phyloP scores from a whole-genome alignment of 176 grass and related monocot genomes.

The Ensete ventricosum region DNA sequence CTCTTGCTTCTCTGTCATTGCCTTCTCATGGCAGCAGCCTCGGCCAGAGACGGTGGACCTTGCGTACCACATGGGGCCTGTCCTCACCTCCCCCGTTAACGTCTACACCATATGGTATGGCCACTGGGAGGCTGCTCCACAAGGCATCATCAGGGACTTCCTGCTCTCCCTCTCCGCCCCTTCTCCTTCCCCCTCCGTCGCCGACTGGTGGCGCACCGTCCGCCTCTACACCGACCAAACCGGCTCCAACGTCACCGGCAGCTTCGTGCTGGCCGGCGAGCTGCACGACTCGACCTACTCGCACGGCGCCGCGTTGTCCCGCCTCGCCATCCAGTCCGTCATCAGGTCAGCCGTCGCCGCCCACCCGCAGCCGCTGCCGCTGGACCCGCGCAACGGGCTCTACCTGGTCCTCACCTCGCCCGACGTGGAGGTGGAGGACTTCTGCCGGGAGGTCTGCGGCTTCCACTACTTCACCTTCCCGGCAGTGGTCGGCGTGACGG shows the following conservation, averaged over 20 bases:
- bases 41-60: conserved; percentile 45
- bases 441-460: conserved; percentile 74
- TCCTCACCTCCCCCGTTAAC: conserved; percentile 53
- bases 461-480: conserved; percentile 92
- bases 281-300: conserved; percentile 44
- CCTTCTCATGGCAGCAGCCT: conserved; percentile 32
- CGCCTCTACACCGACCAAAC: conserved; percentile 69
- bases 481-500: conserved; percentile 55
- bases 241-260: conserved; percentile 44
- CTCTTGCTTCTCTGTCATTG: neutral
- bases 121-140: conserved; percentile 41
- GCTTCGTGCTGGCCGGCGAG: conserved; percentile 48
- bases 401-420: conserved; percentile 87
- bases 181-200: conserved; percentile 25
- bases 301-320: conserved; percentile 49
- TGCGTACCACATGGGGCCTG: conserved; percentile 82
- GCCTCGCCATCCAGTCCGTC: conserved; percentile 60
- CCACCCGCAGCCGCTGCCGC: conserved; percentile 35
- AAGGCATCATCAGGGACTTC: conserved; percentile 72
- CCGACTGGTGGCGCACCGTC: conserved; percentile 68
- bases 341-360: conserved; percentile 49
- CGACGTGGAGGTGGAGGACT: conserved; percentile 70
- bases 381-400: conserved; percentile 53
- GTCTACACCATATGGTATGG: conserved; percentile 95
- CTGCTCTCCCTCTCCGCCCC: conserved; percentile 52